Evolutionary conservation across 1,139 yeast species (phyloP).

Genomic region (Lodderomyces oxycetoniae): DNA sequence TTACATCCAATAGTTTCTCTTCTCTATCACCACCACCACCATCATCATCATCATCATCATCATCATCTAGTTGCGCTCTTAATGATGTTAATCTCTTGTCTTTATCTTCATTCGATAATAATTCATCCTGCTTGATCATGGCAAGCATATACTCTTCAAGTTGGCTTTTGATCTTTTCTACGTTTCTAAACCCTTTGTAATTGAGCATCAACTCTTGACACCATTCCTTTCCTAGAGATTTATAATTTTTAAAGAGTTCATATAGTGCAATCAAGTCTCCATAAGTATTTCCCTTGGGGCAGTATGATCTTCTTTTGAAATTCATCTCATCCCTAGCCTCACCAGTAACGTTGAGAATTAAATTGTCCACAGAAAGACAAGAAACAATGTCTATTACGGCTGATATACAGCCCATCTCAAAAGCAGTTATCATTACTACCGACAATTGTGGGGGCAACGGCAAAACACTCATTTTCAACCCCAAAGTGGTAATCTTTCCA

Average conservation of each 20-base stretch:
- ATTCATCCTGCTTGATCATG: slow-evolving; percentile 38
- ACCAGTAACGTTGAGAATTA: slow-evolving; percentile 63
- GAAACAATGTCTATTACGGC: slow-evolving; percentile 86
- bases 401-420: slow-evolving; percentile 50
- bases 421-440: slow-evolving; percentile 75
- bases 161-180: slow-evolving; percentile 69
- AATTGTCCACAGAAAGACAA: slow-evolving; percentile 87
- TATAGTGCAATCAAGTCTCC: slow-evolving; percentile 86
- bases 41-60: slow-evolving; percentile 12
- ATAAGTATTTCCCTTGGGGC: slow-evolving; percentile 62
- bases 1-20: slow-evolving; percentile 48
- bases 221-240: slow-evolving; percentile 64
- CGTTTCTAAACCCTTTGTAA: slow-evolving; percentile 76
- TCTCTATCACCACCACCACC: slow-evolving; percentile 19
- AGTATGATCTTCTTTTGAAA: slow-evolving; percentile 53
- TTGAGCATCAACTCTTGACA: slow-evolving; percentile 75
- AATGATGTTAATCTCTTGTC: slow-evolving; percentile 26
- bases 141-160: slow-evolving; percentile 64
- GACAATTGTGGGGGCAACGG: slow-evolving; percentile 91
- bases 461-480: slow-evolving; percentile 78
- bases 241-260: slow-evolving; percentile 65
- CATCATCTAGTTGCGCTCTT: slow-evolving; percentile 25
- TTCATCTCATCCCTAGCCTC: slow-evolving; percentile 80
- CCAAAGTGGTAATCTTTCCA: slow-evolving; percentile 74
- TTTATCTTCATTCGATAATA: slow-evolving; percentile 24